These are phyloP conservation scores for Brettanomyces anomalus DNA, from an alignment of 805 yeast species.

Conservation along the genomic window DNA sequence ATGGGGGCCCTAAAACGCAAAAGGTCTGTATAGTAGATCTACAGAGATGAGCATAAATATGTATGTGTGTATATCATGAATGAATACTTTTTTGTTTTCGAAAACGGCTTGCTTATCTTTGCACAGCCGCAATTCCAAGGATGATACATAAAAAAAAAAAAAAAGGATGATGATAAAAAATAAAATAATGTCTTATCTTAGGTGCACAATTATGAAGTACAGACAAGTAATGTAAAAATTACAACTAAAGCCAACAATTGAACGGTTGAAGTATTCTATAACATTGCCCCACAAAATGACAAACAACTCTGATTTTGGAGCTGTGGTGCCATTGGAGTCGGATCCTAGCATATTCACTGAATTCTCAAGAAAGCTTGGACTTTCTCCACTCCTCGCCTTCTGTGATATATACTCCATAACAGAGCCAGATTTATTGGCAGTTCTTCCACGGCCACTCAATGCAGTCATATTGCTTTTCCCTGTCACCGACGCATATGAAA, in stretches of 20 bases:
- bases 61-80: background rate
- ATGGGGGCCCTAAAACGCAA: conserved; percentile 74
- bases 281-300: too few relatives aligned
- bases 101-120: too few relatives aligned
- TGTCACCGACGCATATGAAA: conserved; percentile 52
- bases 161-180: too few relatives aligned
- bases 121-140: too few relatives aligned
- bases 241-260: too few relatives aligned
- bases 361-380: conserved; percentile 61
- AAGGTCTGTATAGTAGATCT: conserved; percentile 60
- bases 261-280: too few relatives aligned
- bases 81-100: background rate
- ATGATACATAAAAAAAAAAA: too few relatives aligned
- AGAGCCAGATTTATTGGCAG: conserved; percentile 71
- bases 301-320: conserved; percentile 6
- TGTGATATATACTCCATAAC: conserved; percentile 79
- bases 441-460: conserved; percentile 72
- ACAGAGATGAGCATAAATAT: conserved; percentile 31
- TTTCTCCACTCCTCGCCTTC: conserved; percentile 50
- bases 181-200: too few relatives aligned
- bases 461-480: conserved; percentile 83
- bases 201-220: background rate
- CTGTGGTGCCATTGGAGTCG: conserved; percentile 83
- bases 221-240: too few relatives aligned
- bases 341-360: conserved; percentile 76